phyloP scores from a whole-genome alignment of 2,329 filamentous ascomycete genomes.

The Xylaria sp. region DNA sequence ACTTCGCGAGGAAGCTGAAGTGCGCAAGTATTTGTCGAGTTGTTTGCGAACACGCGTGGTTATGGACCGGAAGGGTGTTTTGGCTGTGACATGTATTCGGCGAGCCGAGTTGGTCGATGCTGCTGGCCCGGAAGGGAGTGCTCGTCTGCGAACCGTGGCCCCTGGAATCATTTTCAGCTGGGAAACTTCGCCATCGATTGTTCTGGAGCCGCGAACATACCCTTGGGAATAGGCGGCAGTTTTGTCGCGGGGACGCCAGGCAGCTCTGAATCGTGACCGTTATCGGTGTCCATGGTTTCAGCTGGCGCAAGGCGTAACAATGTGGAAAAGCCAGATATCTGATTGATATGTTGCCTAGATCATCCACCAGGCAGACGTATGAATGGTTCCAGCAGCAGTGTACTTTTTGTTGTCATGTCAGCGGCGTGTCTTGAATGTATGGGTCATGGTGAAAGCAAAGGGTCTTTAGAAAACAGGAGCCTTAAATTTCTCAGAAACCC shows the following conservation, averaged over 20 bases:
- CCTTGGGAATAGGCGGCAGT: constrained; percentile 49
- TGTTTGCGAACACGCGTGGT: constrained; percentile 73
- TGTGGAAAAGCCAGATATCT: constrained; percentile 7
- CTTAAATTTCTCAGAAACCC: constrained; percentile 13
- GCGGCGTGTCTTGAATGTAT: constrained; percentile 7
- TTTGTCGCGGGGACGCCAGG: constrained; percentile 41
- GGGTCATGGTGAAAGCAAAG: constrained; percentile 9
- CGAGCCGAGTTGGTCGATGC: constrained; percentile 50
- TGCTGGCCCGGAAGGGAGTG: constrained; percentile 55
- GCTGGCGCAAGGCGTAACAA: neutral
- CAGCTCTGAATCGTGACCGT: constrained; percentile 36
- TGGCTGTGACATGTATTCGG: constrained; percentile 72
- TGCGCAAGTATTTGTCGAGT: constrained; percentile 64
- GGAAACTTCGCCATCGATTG: neutral
- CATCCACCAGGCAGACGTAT: constrained; percentile 39
- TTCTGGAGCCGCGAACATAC: constrained; percentile 31
- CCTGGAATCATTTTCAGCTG: constrained; percentile 52
- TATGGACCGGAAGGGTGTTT: constrained; percentile 74
- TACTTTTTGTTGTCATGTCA: constrained; percentile 30
- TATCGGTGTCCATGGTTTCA: constrained; percentile 21
- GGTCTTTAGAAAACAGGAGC: constrained; percentile 13
- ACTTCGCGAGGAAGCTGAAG: constrained; percentile 46
- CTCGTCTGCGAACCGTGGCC: constrained; percentile 61
- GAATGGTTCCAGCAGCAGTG: neutral
- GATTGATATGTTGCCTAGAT: constrained; percentile 13